Base-by-base conservation (phyloP, 352 stramenopile genomes). In the Phytopythium chamaehyphon region DNA sequence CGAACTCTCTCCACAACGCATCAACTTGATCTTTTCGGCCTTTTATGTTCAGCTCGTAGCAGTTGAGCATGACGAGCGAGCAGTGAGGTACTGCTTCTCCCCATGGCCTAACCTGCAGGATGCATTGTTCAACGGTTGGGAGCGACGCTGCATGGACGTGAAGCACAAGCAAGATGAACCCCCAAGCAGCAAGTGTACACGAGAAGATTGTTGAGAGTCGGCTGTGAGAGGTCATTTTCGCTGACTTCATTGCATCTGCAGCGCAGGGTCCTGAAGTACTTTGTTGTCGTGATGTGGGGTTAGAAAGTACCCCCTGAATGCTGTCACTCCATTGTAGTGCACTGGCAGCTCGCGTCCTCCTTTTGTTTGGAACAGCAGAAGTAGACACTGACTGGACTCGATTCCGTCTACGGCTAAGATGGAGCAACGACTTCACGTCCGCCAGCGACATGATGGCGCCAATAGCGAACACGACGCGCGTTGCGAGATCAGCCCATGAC, bases 31-130 rank as follows among this genome's bases (percentile, higher is more conserved):
- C 18, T 23, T 31, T 33, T 18, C 8, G 11, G 6, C 54, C 59
- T 3, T 45, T 21, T 14, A 62, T 61, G 0, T 40, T 43, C 0
- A 56, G n/a, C 0, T 18, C 7, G 12, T 69, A 18, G 22, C 71
- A 82, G 45, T 76, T 65, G 21, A 78, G 55, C n/a, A 66, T 40
- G 3, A 76, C 51, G 0, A 66, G 18, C 54, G 61, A 66, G 23
- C 71, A 78, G 22, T 38, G 18, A 15, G 44, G 44, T 5, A 23
- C 24, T 2, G 44, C 3, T 15, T 21, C 7, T 24, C 44, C 44
- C 44, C 44, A 51, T 7, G 44, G 44, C 14, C 28, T 14, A 9
- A 51, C 44, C 23, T 51, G 44, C 6, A 51, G 44, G 6, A 10
- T n/a, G 15, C 44, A 51, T 31, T 51, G 44, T 3, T 28, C 11